These are phyloP conservation scores for Aspergillus clavatus DNA, from an alignment of 2,329 filamentous ascomycete species.

Conservation along the genomic window DNA sequence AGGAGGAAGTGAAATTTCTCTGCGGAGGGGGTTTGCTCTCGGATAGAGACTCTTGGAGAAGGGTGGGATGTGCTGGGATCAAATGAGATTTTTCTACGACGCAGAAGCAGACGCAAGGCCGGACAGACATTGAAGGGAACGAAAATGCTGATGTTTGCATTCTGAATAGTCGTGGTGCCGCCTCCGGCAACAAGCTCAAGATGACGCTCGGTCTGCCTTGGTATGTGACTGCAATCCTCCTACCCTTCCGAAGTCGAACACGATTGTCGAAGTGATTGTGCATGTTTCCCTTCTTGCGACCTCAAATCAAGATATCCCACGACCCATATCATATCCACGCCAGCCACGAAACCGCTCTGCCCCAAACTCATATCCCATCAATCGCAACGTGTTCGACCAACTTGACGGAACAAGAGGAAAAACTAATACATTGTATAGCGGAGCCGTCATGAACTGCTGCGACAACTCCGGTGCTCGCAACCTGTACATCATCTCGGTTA, in stretches of 20 bases:
- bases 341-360: no score
- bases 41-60: neutral
- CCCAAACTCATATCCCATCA: no score
- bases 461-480: constrained; percentile 99
- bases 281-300: constrained; percentile 12
- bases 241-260: constrained; percentile 8
- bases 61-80: constrained; percentile 4
- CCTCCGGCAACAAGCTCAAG: constrained; percentile 99
- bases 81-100: constrained; percentile 2
- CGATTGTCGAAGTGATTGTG: constrained; percentile 1
- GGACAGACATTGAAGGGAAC: constrained; percentile 5
- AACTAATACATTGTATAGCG: constrained; percentile 51
- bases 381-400: constrained; percentile 7
- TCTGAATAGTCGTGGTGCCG: constrained; percentile 64
- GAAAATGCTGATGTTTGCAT: constrained; percentile 19
- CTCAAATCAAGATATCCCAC: constrained; percentile 3
- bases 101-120: no score
- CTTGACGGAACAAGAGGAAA: constrained; percentile 14
- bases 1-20: neutral
- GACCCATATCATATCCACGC: constrained; percentile 1
- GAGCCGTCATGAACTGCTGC: constrained; percentile 99
- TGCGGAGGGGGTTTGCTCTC: neutral
- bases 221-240: constrained; percentile 58
- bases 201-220: constrained; percentile 99
- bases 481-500: constrained; percentile 99